Base-by-base conservation (phyloP, 768 basidiomycete genomes). In the Naematelia aurantialba region DNA sequence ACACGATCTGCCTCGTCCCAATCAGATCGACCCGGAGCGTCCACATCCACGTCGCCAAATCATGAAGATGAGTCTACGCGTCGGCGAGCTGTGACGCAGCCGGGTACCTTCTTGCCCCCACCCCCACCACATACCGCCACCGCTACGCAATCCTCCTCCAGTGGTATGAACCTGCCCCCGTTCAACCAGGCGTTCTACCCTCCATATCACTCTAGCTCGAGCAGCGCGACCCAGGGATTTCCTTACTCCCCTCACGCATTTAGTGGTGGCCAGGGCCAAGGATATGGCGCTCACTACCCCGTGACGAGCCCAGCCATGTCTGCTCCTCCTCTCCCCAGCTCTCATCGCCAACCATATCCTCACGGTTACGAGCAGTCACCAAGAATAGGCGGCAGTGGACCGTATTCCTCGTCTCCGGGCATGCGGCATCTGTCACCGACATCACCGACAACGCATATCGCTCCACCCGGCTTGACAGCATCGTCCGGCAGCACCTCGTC, bases 141-240 rank as follows among this genome's bases (percentile, higher is more conserved):
- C 48, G 48, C 55, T 30, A n/a, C 52, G 13, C 13, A 14, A 27
- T 26, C 24, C 24, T 11, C 5, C 5, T 52, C 52, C 26, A 22
- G 34, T 29, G 46, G 29, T 21, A 61, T 63, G 51, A 58, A 61
- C 27, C 48, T 69, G 19, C 68, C 68, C 11, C 62, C 68, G 5
- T 62, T 69, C 24, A 50, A 55, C 17, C 60, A 63, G n/a, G 59
- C 65, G 1, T 66, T 66, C 53, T 66, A 69, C 48, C 45, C 65
- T 10, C 21, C 55, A 5, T 60, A 62, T 34, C 61, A 52, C 3
- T 51, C 34, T 26, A 25, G 42, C 21, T 46, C 53, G 46, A 8
- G 39, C 29, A 54, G 51, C 44, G 26, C 52, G 46, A n/a, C 47
- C 56, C 5, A 45, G 31, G 22, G 50, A 31, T 24, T 27, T 45